Percentiles rank a stretch among this genome's conserved stretches.
phyloP scores from a whole-genome alignment of 1,284 basidiomycete genomes.

The Sanghuangporus sanghuang region DNA sequence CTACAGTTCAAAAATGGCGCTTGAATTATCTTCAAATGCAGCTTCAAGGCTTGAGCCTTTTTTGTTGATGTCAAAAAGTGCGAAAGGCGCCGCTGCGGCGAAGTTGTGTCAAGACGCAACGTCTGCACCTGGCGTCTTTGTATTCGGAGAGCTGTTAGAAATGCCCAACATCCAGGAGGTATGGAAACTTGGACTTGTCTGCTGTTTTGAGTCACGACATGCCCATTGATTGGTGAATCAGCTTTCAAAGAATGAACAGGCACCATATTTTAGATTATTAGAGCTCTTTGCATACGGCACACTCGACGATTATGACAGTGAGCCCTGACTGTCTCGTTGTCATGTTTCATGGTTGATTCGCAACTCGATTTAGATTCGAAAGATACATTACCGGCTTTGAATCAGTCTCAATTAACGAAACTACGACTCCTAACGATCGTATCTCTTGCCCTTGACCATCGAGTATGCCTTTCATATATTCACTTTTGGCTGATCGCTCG shows the following conservation, averaged over 20 bases:
- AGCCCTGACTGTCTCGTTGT: constrained; percentile 13
- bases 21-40: constrained; percentile 53
- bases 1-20: constrained; percentile 9
- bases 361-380: constrained; percentile 48
- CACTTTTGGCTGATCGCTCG: neutral
- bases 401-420: constrained; percentile 71
- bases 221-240: constrained; percentile 25
- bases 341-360: neutral
- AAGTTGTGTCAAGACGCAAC: constrained; percentile 85
- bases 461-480: constrained; percentile 45
- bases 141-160: constrained; percentile 85
- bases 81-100: constrained; percentile 87
- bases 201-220: neutral
- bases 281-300: constrained; percentile 89
- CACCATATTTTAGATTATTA: constrained; percentile 58
- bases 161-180: constrained; percentile 82
- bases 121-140: constrained; percentile 83
- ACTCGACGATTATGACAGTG: constrained; percentile 68
- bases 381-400: constrained; percentile 62
- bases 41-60: constrained; percentile 78
- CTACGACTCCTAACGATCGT: constrained; percentile 91
- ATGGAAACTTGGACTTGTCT: constrained; percentile 19
- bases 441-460: constrained; percentile 64
- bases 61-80: constrained; percentile 83
- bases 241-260: constrained; percentile 60